Percentiles rank a stretch among this genome's conserved stretches.
These are phyloP conservation scores for Aspergillus cejpii DNA, from an alignment of 2,329 filamentous ascomycete genomes.

Conservation along the genomic window DNA sequence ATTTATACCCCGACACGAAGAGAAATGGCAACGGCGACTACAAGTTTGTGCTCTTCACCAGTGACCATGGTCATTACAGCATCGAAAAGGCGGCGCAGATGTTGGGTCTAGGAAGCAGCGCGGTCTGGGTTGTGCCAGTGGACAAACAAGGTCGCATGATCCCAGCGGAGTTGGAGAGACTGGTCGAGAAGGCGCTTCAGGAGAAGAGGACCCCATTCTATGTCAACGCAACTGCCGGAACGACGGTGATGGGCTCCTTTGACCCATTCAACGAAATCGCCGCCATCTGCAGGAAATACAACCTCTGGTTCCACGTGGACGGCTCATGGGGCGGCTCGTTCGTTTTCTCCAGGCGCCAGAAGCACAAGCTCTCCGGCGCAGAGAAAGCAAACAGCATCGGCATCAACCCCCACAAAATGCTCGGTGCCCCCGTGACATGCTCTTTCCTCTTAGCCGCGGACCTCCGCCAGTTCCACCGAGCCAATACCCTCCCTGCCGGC, in stretches of 20 bases:
- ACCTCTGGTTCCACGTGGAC: conserved; percentile 89
- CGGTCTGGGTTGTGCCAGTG: conserved; percentile 68
- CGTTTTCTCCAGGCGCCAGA: conserved; percentile 63
- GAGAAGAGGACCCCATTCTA: conserved; percentile 80
- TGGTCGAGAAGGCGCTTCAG: conserved; percentile 55
- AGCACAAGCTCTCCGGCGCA: conserved; percentile 59
- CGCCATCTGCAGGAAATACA: conserved; percentile 61
- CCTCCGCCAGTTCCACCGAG: conserved; percentile 66
- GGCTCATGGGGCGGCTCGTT: conserved; percentile 84
- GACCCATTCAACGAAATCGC: conserved; percentile 70
- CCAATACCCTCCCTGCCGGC: conserved; percentile 79
- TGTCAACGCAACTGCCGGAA: conserved; percentile 91
- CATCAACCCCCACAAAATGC: conserved; percentile 96
- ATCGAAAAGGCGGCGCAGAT: conserved; percentile 92
- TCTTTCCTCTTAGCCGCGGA: conserved; percentile 79
- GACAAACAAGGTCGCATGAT: conserved; percentile 68
- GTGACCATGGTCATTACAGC: conserved; percentile 84
- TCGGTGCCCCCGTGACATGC: conserved; percentile 83
- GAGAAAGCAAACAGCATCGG: conserved; percentile 74
- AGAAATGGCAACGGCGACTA: conserved; percentile 56
- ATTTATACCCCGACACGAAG: conserved; percentile 73
- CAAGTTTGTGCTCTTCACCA: conserved; percentile 79
- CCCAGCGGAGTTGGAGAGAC: conserved; percentile 55
- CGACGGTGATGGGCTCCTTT: conserved; percentile 84
- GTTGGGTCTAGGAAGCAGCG: conserved; percentile 69